phyloP scores from a whole-genome alignment of 306 rosid genomes.

The Casuarina cunninghamiana region DNA sequence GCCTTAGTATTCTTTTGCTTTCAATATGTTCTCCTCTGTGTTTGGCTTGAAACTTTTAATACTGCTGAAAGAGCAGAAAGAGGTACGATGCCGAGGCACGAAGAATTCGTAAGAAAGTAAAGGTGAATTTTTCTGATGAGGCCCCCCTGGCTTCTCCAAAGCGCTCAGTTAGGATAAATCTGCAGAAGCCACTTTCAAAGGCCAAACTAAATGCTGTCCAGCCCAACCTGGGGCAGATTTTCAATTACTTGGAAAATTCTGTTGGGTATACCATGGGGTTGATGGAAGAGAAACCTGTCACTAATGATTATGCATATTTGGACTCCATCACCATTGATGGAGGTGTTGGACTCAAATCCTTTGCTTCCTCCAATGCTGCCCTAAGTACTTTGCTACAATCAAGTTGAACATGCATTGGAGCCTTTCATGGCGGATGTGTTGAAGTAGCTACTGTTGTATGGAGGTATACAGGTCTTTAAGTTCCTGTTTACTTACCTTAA shows the following conservation, averaged over 20 bases:
- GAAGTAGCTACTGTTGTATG: slow-evolving; percentile 50
- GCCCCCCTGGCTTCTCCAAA: slow-evolving; percentile 42
- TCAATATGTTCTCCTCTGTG: slow-evolving; percentile 10
- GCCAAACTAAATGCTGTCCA: slow-evolving; percentile 37
- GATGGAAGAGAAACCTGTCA: slow-evolving; percentile 69
- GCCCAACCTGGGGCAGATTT: slow-evolving; percentile 47
- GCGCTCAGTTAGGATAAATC: slow-evolving; percentile 41
- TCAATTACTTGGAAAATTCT: slow-evolving; percentile 31
- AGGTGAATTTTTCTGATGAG: slow-evolving; percentile 89
- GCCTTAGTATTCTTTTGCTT: too few species aligned
- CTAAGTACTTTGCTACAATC: slow-evolving; percentile 34
- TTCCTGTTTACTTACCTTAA: slow-evolving; percentile 22
- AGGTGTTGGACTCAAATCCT: slow-evolving; percentile 31
- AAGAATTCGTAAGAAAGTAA: slow-evolving; percentile 87
- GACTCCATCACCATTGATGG: slow-evolving; percentile 40
- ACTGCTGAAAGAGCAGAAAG: slow-evolving; percentile 99
- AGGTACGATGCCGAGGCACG: slow-evolving; percentile 97
- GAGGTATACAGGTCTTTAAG: slow-evolving; percentile 43
- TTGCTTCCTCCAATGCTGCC: slow-evolving; percentile 35
- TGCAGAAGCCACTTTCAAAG: slow-evolving; percentile 38
- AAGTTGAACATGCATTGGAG: slow-evolving; percentile 32
- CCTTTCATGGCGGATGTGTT: slow-evolving; percentile 36
- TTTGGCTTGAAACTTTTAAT: slow-evolving; percentile 97
- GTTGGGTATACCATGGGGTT: slow-evolving; percentile 47
- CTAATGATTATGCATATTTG: slow-evolving; percentile 47